phyloP scores from a whole-genome alignment of 768 basidiomycete genomes.

The Epithele typhae region DNA sequence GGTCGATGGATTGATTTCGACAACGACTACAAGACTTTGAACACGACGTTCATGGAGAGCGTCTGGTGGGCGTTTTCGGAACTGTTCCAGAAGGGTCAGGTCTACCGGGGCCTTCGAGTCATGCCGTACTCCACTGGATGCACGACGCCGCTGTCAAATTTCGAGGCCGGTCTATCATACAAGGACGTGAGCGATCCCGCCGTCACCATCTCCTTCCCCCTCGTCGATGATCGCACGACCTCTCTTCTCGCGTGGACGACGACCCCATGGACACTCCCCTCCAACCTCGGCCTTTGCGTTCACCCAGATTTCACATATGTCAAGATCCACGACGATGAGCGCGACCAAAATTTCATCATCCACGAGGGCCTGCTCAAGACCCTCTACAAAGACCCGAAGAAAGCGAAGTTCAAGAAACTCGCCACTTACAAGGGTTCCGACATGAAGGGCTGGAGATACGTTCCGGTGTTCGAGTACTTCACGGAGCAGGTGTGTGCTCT shows the following conservation, averaged over 20 bases:
- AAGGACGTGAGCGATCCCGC: slow-evolving; percentile 90
- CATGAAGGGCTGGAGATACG: slow-evolving; percentile 95
- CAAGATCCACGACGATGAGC: slow-evolving; percentile 92
- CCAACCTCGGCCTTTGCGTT: slow-evolving; percentile 92
- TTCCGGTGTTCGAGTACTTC: slow-evolving; percentile 95
- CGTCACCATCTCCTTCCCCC: slow-evolving; percentile 91
- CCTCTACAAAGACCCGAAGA: slow-evolving; percentile 95
- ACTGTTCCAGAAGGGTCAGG: slow-evolving; percentile 87
- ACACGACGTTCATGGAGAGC: slow-evolving; percentile 91
- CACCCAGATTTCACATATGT: slow-evolving; percentile 95
- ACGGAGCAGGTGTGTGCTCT: slow-evolving; percentile 71
- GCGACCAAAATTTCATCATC: slow-evolving; percentile 85
- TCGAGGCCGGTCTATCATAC: slow-evolving; percentile 92
- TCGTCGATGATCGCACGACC: slow-evolving; percentile 90
- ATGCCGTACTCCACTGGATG: slow-evolving; percentile 99
- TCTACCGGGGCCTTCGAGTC: slow-evolving; percentile 90
- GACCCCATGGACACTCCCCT: slow-evolving; percentile 97
- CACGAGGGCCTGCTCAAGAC: slow-evolving; percentile 83
- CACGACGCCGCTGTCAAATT: slow-evolving; percentile 95
- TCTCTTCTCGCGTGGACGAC: slow-evolving; percentile 97
- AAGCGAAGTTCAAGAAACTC: slow-evolving; percentile 92
- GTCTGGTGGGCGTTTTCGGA: slow-evolving; percentile 99
- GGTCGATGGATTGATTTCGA: slow-evolving; percentile 99
- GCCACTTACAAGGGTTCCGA: slow-evolving; percentile 85
- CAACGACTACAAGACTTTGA: slow-evolving; percentile 98